Percentiles rank a stretch among this genome's conserved stretches.
Evolutionary conservation across 495 filamentous ascomycete genomes (phyloP).

Genomic region (Aspergillus conjunctus): DNA sequence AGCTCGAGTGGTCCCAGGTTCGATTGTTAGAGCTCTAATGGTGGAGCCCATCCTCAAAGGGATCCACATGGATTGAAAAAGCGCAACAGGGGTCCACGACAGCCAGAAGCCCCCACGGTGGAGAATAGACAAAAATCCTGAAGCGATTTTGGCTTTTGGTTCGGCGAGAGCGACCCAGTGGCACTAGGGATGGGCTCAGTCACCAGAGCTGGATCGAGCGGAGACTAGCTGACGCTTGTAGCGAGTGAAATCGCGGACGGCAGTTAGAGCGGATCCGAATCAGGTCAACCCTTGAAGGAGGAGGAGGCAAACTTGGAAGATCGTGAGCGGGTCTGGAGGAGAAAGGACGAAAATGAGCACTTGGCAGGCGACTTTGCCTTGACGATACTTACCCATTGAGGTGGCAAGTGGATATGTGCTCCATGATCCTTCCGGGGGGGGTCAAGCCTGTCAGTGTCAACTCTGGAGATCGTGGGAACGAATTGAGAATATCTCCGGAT

Average conservation of each 20-base stretch:
- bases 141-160: conserved; percentile 14
- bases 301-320: background rate
- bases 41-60: conserved; percentile 12
- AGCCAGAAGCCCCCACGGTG: background rate
- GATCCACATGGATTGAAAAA: conserved; percentile 14
- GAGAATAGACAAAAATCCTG: conserved; percentile 7
- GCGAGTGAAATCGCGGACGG: conserved; percentile 12
- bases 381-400: background rate
- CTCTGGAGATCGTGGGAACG: background rate
- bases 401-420: background rate
- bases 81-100: conserved; percentile 2
- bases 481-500: background rate
- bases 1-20: conserved; percentile 4
- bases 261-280: background rate
- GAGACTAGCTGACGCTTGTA: conserved; percentile 8
- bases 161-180: conserved; percentile 5
- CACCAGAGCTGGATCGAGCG: conserved; percentile 13
- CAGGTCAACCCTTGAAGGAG: background rate
- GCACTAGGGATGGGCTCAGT: conserved; percentile 1
- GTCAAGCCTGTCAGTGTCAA: background rate
- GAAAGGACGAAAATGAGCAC: conserved; percentile 7
- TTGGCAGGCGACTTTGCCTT: background rate
- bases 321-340: conserved; percentile 14
- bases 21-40: background rate
- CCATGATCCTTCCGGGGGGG: background rate